These are phyloP conservation scores for Triticum monococcum DNA, from an alignment of 176 grass and related monocot genomes.

Conservation along the genomic window DNA sequence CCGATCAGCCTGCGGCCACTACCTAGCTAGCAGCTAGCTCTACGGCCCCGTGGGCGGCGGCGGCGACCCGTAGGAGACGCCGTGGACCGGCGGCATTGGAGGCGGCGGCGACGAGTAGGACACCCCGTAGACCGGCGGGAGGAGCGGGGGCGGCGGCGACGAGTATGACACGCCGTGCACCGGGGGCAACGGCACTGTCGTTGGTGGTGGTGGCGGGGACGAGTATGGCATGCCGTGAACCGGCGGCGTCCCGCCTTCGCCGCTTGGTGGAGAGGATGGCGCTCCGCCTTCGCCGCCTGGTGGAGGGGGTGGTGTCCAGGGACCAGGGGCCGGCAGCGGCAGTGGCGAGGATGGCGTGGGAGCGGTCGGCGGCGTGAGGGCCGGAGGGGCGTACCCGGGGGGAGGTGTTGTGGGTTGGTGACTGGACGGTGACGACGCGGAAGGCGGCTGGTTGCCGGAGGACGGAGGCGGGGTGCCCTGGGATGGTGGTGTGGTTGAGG, in stretches of 20 bases:
- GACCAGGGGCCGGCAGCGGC: neutral
- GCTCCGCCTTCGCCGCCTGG: neutral
- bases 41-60: constrained; percentile 28
- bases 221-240: constrained; percentile 36
- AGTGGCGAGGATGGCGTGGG: neutral
- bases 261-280: no score
- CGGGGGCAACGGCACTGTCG: neutral
- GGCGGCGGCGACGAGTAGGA: constrained; percentile 52
- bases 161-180: constrained; percentile 43
- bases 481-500: neutral
- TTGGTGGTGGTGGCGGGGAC: constrained; percentile 1
- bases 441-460: constrained; percentile 31
- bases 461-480: neutral
- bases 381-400: constrained; percentile 40
- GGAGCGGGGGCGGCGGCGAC: constrained; percentile 37
- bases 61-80: constrained; percentile 49
- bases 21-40: neutral
- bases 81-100: constrained; percentile 12
- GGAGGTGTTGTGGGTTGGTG: constrained; percentile 24
- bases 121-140: constrained; percentile 47
- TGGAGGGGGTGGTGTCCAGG: constrained; percentile 24
- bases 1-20: no score
- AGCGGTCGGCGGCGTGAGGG: constrained; percentile 15
- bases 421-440: neutral
- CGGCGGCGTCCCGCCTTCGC: no score